Conservation (phyloP, 805 yeast species). For the Hanseniaspora hatyaiensis region DNA sequence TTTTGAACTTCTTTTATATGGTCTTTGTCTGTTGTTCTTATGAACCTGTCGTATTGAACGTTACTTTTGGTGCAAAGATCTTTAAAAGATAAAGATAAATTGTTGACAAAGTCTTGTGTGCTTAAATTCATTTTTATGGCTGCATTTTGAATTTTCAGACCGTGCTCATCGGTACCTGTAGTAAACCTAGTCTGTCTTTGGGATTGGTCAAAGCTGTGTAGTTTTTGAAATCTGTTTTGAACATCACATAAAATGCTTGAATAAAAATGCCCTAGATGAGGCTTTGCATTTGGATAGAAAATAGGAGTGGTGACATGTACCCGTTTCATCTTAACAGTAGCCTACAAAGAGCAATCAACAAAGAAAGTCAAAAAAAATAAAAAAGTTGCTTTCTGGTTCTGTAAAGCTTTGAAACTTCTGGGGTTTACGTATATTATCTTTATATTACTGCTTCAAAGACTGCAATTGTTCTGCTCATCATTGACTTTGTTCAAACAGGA, state of each 20-base stretch:
- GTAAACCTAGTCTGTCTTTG: constrained; percentile 40
- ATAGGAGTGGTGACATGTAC: constrained; percentile 76
- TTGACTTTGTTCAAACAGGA: too few species aligned
- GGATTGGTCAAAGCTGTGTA: constrained; percentile 30
- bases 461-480: too few species aligned
- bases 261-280: constrained; percentile 88
- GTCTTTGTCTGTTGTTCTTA: constrained; percentile 80
- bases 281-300: constrained; percentile 88
- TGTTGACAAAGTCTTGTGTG: constrained; percentile 65
- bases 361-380: background rate
- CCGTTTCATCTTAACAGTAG: constrained; percentile 1
- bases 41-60: constrained; percentile 61
- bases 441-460: too few species aligned
- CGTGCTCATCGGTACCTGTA: constrained; percentile 97
- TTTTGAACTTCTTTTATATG: constrained; percentile 53
- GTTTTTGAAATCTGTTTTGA: constrained; percentile 55
- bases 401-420: too few species aligned
- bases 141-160: constrained; percentile 82
- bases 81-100: constrained; percentile 51
- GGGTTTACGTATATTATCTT: too few species aligned
- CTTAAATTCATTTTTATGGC: constrained; percentile 41
- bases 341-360: too few species aligned
- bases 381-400: too few species aligned
- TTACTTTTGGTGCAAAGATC: constrained; percentile 46
- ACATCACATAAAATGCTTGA: constrained; percentile 78